Percentiles rank a stretch among this genome's conserved stretches.
Evolutionary conservation across 371 early-diverging fungal genomes (phyloP).

Genomic region (Capniomyces stellatus): DNA sequence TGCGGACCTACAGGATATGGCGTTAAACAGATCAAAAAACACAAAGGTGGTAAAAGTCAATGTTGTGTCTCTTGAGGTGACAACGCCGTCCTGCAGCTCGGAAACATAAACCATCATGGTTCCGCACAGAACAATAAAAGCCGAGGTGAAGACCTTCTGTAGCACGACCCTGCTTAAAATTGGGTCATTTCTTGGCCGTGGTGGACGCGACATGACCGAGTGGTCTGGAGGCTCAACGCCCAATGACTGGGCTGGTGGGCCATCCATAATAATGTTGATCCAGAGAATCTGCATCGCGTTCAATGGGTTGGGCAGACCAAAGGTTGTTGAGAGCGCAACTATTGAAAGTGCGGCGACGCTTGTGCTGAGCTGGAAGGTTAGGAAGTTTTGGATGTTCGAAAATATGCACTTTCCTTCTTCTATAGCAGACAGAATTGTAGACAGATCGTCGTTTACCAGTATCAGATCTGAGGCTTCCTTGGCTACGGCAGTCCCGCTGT

Average conservation of each 20-base stretch:
- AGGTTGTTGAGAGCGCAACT: conserved; percentile 68
- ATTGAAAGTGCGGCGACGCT: conserved; percentile 78
- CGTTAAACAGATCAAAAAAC: conserved; percentile 90
- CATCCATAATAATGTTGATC: conserved; percentile 96
- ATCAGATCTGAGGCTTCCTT: conserved; percentile 97
- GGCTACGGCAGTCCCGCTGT: conserved; percentile 91
- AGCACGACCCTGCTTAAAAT: conserved; percentile 60
- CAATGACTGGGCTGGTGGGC: conserved; percentile 90
- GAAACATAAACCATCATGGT: conserved; percentile 64
- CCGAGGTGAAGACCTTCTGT: conserved; percentile 57
- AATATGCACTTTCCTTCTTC: conserved; percentile 93
- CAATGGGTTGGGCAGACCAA: conserved; percentile 75
- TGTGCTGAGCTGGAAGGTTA: conserved; percentile 72
- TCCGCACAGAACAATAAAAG: conserved; percentile 65
- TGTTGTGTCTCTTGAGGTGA: conserved; percentile 67
- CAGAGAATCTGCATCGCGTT: conserved; percentile 96
- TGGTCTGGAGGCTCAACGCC: conserved; percentile 93
- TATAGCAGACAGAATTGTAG: conserved; percentile 85
- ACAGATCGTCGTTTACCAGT: conserved; percentile 89
- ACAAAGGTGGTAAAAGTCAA: conserved; percentile 96
- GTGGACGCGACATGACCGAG: conserved; percentile 85
- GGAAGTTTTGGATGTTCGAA: conserved; percentile 92
- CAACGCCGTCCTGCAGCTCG: conserved; percentile 57
- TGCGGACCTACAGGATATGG: conserved; percentile 72
- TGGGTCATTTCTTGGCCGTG: conserved; percentile 69